Evolutionary conservation across 768 basidiomycete genomes (phyloP).

Genomic region (Podaxis mareebaensis): DNA sequence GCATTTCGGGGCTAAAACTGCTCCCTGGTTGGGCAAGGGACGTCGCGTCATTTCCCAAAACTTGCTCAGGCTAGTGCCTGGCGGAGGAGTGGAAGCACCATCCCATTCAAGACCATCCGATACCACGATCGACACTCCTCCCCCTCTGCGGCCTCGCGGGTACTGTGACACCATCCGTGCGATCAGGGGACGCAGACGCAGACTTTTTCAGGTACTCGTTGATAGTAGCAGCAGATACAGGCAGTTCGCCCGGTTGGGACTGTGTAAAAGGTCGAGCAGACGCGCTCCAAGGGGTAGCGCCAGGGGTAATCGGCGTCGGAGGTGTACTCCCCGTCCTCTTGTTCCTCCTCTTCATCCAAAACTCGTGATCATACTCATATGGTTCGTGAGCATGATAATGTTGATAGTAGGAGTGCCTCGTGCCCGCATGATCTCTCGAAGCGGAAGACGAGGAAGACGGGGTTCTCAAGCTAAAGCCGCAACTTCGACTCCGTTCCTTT

Average conservation of each 20-base stretch:
- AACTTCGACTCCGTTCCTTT: constrained; percentile 15
- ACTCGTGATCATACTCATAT: constrained; percentile 14
- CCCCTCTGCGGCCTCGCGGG: constrained; percentile 21
- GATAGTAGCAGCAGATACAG: constrained; percentile 3
- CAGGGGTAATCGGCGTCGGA: constrained; percentile 16
- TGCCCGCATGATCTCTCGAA: not conserved
- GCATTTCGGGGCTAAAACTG: not conserved
- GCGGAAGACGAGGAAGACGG: not conserved
- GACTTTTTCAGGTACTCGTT: constrained; percentile 14
- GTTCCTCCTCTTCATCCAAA: constrained; percentile 9
- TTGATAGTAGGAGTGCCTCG: not conserved
- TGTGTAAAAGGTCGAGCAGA: not conserved
- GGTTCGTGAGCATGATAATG: constrained; percentile 7
- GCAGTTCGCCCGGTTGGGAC: constrained; percentile 14
- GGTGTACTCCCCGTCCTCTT: constrained; percentile 21
- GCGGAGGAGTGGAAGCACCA: not conserved
- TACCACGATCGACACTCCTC: constrained; percentile 22
- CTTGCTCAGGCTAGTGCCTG: not conserved
- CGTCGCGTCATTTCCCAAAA: not conserved
- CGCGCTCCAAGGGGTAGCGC: constrained; percentile 9
- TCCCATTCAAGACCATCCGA: constrained; percentile 11
- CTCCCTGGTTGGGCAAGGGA: not conserved
- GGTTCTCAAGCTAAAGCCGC: constrained; percentile 9
- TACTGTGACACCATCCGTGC: constrained; percentile 3
- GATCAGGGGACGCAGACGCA: not conserved